Evolutionary conservation across 257 asterid genomes (phyloP), one percentile per base, ranked within the genome.

Genomic region (Asclepias syriaca): DNA sequence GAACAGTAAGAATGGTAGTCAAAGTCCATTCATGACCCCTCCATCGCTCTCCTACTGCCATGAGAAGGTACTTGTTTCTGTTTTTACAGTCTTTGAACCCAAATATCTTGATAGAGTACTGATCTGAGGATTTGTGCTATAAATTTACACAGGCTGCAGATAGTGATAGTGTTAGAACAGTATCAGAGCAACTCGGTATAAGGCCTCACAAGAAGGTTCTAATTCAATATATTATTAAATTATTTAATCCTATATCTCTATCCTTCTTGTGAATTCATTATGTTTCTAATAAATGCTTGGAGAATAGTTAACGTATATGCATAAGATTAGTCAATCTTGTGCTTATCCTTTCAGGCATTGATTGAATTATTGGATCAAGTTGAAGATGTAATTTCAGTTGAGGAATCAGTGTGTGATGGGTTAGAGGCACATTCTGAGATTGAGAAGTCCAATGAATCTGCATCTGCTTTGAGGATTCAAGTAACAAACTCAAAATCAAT

Each of bases 331-430:
- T 69, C 39, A 56, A 51, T 75, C 64, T 34, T 34, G 19, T 78
- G 70, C 46, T 37, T 54, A 54, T 66, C 14, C n/a, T 73, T 6
- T 50, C 87, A 94, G 97, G 97, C 96, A 72, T 79, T 94, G 78
- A 89, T 94, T 61, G 99, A 94, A 77, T 94, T 91, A 68, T 77
- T 94, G 83, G 99, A 94, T 86, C 86, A 94, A 89, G 99, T 94
- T 50, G 96, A 88, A 84, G 96, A 88, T 80, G 97, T 86, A 54
- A 89, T 91, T 68, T 88, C 91, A 16, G 97, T 80, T 73, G 90
- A 91, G 74, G 82, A 85, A 74, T 74, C 88, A 29, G 63, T 46
- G 71, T 66, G 71, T 69, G 78, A 81, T 76, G 86, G 80, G 63
- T 77, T 73, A 13, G 73, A 73, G 66, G 64, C 77, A 75, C 56